Evolutionary conservation across 352 stramenopile species (phyloP).

Genomic region (Globisporangium rhizosaccharum): DNA sequence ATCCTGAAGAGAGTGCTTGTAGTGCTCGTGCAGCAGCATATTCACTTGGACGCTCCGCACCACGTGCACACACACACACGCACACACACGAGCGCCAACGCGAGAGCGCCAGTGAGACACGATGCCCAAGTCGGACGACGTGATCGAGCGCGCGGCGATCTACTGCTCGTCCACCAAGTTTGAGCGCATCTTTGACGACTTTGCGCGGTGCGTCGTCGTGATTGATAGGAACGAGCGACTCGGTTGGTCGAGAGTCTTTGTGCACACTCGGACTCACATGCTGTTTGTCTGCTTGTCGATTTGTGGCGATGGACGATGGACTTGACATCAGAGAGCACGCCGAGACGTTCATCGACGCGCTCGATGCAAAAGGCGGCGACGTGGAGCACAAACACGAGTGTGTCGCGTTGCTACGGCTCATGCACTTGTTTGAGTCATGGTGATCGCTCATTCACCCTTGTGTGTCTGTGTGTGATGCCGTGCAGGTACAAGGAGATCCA

Average conservation of each 20-base stretch:
- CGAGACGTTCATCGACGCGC: slow-evolving; percentile 54
- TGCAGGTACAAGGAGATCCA: slow-evolving; percentile 69
- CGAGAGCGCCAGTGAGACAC: not conserved
- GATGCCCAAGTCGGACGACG: slow-evolving; percentile 44
- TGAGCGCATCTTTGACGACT: slow-evolving; percentile 72
- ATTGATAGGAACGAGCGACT: not conserved
- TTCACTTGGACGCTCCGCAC: not conserved
- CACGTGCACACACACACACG: not conserved
- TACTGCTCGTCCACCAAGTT: slow-evolving; percentile 74
- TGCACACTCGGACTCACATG: not conserved
- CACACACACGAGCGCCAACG: not conserved
- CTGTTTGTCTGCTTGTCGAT: not conserved
- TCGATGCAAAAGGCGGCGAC: slow-evolving; percentile 56
- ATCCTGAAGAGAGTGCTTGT: not conserved
- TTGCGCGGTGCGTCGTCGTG: slow-evolving; percentile 34
- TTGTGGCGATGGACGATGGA: not conserved
- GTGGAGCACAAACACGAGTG: slow-evolving; percentile 73
- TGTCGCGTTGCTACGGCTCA: not conserved
- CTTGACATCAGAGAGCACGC: slow-evolving; percentile 39
- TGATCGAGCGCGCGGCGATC: slow-evolving; percentile 59
- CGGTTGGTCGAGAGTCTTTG: not conserved
- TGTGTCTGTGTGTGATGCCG: not conserved
- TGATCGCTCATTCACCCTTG: no score
- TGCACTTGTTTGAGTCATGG: not conserved
- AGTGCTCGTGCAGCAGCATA: not conserved